Base-by-base conservation (phyloP, 2,329 filamentous ascomycete genomes). In the Akanthomyces lecanii region DNA sequence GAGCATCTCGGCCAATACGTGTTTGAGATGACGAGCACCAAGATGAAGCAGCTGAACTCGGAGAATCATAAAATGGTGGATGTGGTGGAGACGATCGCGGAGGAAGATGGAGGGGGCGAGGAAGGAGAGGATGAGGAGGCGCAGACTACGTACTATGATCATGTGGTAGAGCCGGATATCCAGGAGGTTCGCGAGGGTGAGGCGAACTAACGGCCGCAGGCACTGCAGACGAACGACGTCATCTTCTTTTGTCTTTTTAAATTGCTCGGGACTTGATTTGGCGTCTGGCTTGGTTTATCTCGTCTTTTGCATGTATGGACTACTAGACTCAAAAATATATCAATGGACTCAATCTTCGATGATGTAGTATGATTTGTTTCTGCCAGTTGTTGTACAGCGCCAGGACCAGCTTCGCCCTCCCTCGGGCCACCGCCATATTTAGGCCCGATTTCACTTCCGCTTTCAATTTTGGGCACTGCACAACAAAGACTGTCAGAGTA, bases 1-100 rank as follows among this genome's bases (percentile, higher is more conserved):
- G 94, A 99, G 78, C 95, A 99, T 78, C 76, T 99, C 42, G 95
- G 95, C 0, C 90, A 97, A 76, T 99, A 97, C 74, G 94, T 99
- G 25, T 97, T 86, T 73, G 91, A 99, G 75, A 99, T 99, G 92
- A 96, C 92, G 4, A 85, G 89, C 53, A 85, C 82, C 1, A 81
- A 76, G 70, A 67, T 84, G 42, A 75, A 79, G 70, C 81, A 85
- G 70, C 66, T 86, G 52, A 76, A 78, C 57, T 75, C 70, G 11
- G 80, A 74, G 52, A 71, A 71, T 11, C 33, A 36, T 57, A 72
- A 71, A 3, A 66, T 63, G 54, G 12, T 64, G 50, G 66, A 66
- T 3, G 68, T 65, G 16, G 68, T 69, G n/a, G 65, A 66, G 12
- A 63, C 70, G 5, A 69, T 72, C 36, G n/a, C 38, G 12, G 70